Conservation (phyloP, 495 filamentous ascomycete species). For the Aspergillus taichungensis region DNA sequence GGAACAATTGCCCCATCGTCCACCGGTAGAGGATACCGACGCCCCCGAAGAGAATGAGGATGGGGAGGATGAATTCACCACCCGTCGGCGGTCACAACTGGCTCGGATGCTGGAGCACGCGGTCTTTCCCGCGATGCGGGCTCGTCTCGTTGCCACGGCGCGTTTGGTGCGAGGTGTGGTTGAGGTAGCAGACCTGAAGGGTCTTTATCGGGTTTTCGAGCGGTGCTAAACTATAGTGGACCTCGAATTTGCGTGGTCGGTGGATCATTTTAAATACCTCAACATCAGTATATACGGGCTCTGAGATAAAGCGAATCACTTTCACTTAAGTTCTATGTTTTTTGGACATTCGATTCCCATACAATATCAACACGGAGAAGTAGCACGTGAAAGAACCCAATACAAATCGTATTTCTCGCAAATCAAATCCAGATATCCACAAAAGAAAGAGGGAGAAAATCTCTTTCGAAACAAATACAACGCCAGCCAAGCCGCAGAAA, state of each 20-base stretch:
- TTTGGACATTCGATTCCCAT: no score
- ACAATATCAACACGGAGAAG: no score
- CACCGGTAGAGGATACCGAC: neutral
- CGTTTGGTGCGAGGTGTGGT: slow-evolving; percentile 68
- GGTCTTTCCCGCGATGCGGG: slow-evolving; percentile 81
- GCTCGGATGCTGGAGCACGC: slow-evolving; percentile 67
- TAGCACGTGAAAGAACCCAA: no score
- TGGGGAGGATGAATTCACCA: slow-evolving; percentile 43
- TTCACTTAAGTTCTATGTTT: no score
- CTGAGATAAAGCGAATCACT: no score
- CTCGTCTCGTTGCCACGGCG: slow-evolving; percentile 75
- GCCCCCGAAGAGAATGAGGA: neutral
- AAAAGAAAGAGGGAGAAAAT: no score
- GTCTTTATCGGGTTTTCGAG: slow-evolving; percentile 95
- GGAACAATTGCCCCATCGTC: slow-evolving; percentile 60
- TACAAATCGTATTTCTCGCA: no score
- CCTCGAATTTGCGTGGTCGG: no score
- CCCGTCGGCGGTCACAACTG: slow-evolving; percentile 55
- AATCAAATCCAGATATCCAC: no score
- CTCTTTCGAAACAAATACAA: no score
- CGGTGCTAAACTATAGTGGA: slow-evolving; percentile 52
- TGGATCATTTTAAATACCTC: neutral
- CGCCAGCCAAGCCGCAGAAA: no score
- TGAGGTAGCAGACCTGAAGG: slow-evolving; percentile 90
- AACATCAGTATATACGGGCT: no score